phyloP scores from a whole-genome alignment of 1,139 yeast species.

The Hansenula lynferdii region DNA sequence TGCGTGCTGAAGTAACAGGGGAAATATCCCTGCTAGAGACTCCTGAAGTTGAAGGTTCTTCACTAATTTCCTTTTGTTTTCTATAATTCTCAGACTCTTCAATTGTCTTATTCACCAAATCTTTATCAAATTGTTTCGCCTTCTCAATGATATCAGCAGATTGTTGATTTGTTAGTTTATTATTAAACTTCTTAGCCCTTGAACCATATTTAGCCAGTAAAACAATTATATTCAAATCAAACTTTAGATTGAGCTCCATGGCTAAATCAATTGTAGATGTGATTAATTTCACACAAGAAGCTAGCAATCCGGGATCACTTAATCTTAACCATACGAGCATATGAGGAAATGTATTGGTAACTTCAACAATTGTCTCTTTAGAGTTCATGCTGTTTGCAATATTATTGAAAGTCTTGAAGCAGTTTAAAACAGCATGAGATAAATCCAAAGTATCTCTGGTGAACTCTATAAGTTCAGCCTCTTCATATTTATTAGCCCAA shows the following conservation, averaged over 20 bases:
- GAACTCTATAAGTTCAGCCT: conserved; percentile 63
- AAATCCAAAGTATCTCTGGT: conserved; percentile 83
- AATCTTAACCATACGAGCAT: conserved; percentile 77
- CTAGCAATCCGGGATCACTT: conserved; percentile 70
- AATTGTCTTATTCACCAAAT: conserved; percentile 47
- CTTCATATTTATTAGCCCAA: conserved; percentile 68
- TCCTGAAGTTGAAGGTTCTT: conserved; percentile 4
- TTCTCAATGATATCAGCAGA: conserved; percentile 49
- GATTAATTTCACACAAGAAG: conserved; percentile 70
- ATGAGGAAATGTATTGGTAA: conserved; percentile 44
- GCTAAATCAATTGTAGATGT: conserved; percentile 65
- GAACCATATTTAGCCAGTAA: conserved; percentile 59
- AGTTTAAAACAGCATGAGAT: conserved; percentile 61
- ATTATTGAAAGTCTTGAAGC: conserved; percentile 52
- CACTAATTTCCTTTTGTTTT: conserved; percentile 21
- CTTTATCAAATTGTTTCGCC: conserved; percentile 49
- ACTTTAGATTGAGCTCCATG: conserved; percentile 40
- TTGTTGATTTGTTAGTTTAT: conserved; percentile 57
- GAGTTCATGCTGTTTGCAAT: conserved; percentile 27
- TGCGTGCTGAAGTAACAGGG: conserved; percentile 4
- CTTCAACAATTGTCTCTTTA: conserved; percentile 29
- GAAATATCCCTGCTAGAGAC: conserved; percentile 1
- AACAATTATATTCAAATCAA: conserved; percentile 46
- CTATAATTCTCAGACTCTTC: conserved; percentile 40
- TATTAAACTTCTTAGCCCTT: conserved; percentile 60